Conservation (phyloP, 2,329 filamentous ascomycete species). For the Cylindrodendrum hubeiense region DNA sequence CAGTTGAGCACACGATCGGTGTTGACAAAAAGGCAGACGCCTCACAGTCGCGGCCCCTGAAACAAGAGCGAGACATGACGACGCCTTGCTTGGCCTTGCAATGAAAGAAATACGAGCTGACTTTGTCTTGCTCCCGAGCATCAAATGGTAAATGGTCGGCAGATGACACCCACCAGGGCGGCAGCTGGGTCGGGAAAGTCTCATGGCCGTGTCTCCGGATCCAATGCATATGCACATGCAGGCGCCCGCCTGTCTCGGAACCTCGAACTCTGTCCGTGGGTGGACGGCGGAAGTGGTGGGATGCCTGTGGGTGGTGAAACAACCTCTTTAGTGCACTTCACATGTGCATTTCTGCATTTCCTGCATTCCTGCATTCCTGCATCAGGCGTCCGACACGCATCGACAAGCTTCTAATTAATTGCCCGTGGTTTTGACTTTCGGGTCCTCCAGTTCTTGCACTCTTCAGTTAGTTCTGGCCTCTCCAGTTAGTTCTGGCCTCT, state of each 20-base stretch:
- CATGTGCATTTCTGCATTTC: not conserved
- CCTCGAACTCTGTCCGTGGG: slow-evolving; percentile 17
- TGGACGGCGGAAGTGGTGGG: slow-evolving; percentile 3
- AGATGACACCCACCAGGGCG: slow-evolving; percentile 3
- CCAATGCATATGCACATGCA: slow-evolving; percentile 33
- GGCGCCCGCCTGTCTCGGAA: slow-evolving; percentile 27
- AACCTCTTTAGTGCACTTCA: not conserved
- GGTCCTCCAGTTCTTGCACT: not conserved
- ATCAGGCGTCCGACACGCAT: no score
- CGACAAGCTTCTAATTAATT: not conserved
- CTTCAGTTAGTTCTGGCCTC: no score
- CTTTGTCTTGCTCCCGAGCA: not conserved
- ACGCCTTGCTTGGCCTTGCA: not conserved
- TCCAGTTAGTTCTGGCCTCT: no score
- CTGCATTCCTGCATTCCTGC: no score
- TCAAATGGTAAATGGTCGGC: not conserved
- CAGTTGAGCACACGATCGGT: not conserved
- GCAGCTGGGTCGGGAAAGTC: not conserved
- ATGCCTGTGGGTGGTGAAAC: slow-evolving; percentile 28
- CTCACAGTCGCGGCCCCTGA: not conserved
- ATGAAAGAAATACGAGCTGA: not conserved
- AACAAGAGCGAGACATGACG: not conserved
- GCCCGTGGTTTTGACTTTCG: no score
- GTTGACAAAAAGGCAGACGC: not conserved
- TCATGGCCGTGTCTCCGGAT: not conserved